These are phyloP conservation scores for Sporisorium reilianum DNA, from an alignment of 1,284 basidiomycete genomes.

Conservation along the genomic window DNA sequence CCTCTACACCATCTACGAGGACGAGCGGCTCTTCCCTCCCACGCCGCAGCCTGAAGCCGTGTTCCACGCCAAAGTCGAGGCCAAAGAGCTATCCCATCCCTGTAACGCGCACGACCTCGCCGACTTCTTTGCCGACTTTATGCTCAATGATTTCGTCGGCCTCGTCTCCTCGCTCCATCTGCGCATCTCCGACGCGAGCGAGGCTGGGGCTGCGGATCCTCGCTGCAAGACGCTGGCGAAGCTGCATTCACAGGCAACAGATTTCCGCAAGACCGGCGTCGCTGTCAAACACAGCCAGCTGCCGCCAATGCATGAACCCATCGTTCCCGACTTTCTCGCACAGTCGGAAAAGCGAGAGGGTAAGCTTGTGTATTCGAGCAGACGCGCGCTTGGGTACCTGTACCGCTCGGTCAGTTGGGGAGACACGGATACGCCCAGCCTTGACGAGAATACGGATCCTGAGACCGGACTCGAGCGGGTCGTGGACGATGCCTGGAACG, in stretches of 20 bases:
- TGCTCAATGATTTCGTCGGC: slow-evolving; percentile 74
- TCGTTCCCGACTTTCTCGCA: slow-evolving; percentile 36
- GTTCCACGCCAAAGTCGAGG: slow-evolving; percentile 72
- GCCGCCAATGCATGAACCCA: slow-evolving; percentile 20
- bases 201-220: slow-evolving; percentile 73
- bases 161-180: slow-evolving; percentile 75
- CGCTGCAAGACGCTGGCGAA: slow-evolving; percentile 77
- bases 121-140: slow-evolving; percentile 78
- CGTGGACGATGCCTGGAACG: slow-evolving; percentile 1
- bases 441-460: slow-evolving; percentile 21
- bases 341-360: slow-evolving; percentile 30
- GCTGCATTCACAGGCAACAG: slow-evolving; percentile 77
- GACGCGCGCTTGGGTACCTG: slow-evolving; percentile 27
- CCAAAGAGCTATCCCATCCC: slow-evolving; percentile 72
- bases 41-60: slow-evolving; percentile 21
- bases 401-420: slow-evolving; percentile 33
- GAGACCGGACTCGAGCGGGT: slow-evolving; percentile 29
- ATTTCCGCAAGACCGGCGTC: slow-evolving; percentile 53
- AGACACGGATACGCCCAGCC: slow-evolving; percentile 36
- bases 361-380: slow-evolving; percentile 28
- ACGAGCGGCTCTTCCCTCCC: slow-evolving; percentile 73
- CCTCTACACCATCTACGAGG: slow-evolving; percentile 72
- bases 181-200: slow-evolving; percentile 78
- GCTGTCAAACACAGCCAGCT: slow-evolving; percentile 18
- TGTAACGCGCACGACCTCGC: slow-evolving; percentile 77